A percentile compares a stretch with the other conserved stretches of the same genome.
These are phyloP conservation scores for Cenchrus fungigraminus DNA, from an alignment of 176 grass and related monocot species.

Conservation along the genomic window DNA sequence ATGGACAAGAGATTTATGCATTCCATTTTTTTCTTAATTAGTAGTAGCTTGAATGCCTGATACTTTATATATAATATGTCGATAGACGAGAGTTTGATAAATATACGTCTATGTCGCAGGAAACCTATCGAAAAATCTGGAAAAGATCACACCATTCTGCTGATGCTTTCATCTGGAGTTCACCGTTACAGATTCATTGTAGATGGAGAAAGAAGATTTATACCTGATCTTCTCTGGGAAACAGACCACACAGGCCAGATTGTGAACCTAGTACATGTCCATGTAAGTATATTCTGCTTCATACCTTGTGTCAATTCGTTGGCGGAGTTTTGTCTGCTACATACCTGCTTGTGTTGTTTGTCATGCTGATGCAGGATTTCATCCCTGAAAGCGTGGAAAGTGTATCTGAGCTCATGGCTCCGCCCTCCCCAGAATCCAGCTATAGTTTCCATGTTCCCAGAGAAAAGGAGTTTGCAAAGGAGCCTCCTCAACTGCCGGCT, in stretches of 20 bases:
- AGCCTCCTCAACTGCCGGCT: slow-evolving; percentile 66
- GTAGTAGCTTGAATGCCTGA: too few species aligned
- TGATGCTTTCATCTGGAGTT: slow-evolving; percentile 79
- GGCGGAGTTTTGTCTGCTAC: background rate
- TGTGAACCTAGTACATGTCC: slow-evolving; percentile 78
- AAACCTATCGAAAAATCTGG: slow-evolving; percentile 70
- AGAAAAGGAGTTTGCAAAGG: slow-evolving; percentile 79
- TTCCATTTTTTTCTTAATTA: background rate
- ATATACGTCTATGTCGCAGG: slow-evolving; percentile 41
- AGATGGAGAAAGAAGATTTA: slow-evolving; percentile 70
- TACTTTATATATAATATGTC: background rate
- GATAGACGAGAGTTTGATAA: background rate
- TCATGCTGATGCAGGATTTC: slow-evolving; percentile 55
- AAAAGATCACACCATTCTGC: slow-evolving; percentile 75
- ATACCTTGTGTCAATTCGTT: background rate
- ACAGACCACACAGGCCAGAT: slow-evolving; percentile 59
- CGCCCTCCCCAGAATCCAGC: slow-evolving; percentile 66
- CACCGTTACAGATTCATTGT: slow-evolving; percentile 80
- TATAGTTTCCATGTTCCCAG: slow-evolving; percentile 59
- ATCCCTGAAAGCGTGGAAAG: slow-evolving; percentile 72
- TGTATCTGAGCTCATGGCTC: slow-evolving; percentile 63
- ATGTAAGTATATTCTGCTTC: slow-evolving; percentile 49
- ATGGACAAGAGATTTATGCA: background rate
- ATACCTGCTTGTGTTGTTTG: background rate
- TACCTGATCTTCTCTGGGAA: slow-evolving; percentile 65